These are phyloP conservation scores for Podila minutissima DNA, from an alignment of 192 early-diverging fungal genomes.

Conservation along the genomic window DNA sequence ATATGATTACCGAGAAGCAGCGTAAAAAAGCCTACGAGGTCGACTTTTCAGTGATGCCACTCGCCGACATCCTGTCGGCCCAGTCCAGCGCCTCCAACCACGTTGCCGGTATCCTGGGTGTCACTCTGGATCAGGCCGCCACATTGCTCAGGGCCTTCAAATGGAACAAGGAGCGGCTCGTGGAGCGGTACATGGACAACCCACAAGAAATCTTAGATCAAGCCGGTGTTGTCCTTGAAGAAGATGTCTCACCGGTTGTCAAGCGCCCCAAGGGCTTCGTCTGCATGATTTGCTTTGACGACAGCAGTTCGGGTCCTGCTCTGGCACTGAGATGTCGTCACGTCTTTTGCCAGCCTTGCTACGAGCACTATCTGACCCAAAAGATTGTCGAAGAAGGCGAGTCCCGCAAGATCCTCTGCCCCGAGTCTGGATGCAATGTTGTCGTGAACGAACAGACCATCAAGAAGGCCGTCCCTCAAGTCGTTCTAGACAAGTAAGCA, in stretches of 20 bases:
- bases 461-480: slow-evolving; percentile 67
- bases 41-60: slow-evolving; percentile 75
- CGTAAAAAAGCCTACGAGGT: slow-evolving; percentile 77
- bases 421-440: slow-evolving; percentile 76
- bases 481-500: slow-evolving; percentile 70
- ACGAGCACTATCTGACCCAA: slow-evolving; percentile 81
- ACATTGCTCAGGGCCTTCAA: slow-evolving; percentile 80
- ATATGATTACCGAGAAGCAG: slow-evolving; percentile 67
- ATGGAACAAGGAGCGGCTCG: slow-evolving; percentile 89
- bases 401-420: slow-evolving; percentile 88
- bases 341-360: slow-evolving; percentile 90
- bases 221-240: slow-evolving; percentile 78
- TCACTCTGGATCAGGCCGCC: slow-evolving; percentile 71
- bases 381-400: slow-evolving; percentile 94
- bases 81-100: slow-evolving; percentile 77
- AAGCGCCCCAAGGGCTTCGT: slow-evolving; percentile 62
- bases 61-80: slow-evolving; percentile 64
- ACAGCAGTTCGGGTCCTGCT: slow-evolving; percentile 65
- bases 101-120: slow-evolving; percentile 78
- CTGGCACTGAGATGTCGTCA: slow-evolving; percentile 89
- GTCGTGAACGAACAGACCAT: slow-evolving; percentile 89
- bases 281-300: slow-evolving; percentile 94
- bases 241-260: slow-evolving; percentile 51
- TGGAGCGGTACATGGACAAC: slow-evolving; percentile 83
- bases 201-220: slow-evolving; percentile 64